Evolutionary conservation across 2,329 filamentous ascomycete species (phyloP).

Genomic region (Botrytis tulipae): DNA sequence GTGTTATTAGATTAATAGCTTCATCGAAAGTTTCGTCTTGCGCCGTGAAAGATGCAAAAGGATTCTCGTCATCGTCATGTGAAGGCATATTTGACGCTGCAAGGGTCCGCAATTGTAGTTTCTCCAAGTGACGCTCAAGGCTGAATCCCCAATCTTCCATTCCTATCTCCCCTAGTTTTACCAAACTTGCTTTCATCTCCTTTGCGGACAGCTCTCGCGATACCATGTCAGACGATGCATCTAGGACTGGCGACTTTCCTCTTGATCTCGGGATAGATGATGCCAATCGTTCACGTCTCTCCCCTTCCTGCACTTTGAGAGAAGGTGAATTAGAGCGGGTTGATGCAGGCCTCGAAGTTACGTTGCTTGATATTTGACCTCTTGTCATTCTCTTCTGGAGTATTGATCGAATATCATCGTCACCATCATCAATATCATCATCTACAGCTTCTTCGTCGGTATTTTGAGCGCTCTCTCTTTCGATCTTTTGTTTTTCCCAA

Average conservation of each 20-base stretch:
- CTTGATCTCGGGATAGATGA: not conserved
- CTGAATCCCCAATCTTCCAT: slow-evolving; percentile 1
- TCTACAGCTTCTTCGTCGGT: not conserved
- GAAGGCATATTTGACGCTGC: slow-evolving; percentile 5
- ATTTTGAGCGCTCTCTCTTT: not conserved
- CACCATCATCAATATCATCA: not conserved
- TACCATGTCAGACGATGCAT: not conserved
- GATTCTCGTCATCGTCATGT: slow-evolving; percentile 25
- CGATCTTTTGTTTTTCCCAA: not conserved
- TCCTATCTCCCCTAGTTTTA: not conserved
- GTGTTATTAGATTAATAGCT: slow-evolving; percentile 17
- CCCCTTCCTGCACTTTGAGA: not conserved
- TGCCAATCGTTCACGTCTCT: not conserved
- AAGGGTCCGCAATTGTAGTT: not conserved
- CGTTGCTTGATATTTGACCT: not conserved
- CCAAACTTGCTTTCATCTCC: not conserved
- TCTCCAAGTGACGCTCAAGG: not conserved
- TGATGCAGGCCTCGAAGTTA: not conserved
- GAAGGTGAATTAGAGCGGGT: not conserved
- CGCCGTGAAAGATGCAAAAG: slow-evolving; percentile 28
- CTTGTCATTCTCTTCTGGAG: not conserved
- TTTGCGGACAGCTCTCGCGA: not conserved
- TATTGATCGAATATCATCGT: not conserved
- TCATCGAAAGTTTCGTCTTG: slow-evolving; percentile 18
- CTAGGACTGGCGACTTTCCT: not conserved